Evolutionary conservation across 768 basidiomycete species (phyloP).

Genomic region (Trametes punicea): DNA sequence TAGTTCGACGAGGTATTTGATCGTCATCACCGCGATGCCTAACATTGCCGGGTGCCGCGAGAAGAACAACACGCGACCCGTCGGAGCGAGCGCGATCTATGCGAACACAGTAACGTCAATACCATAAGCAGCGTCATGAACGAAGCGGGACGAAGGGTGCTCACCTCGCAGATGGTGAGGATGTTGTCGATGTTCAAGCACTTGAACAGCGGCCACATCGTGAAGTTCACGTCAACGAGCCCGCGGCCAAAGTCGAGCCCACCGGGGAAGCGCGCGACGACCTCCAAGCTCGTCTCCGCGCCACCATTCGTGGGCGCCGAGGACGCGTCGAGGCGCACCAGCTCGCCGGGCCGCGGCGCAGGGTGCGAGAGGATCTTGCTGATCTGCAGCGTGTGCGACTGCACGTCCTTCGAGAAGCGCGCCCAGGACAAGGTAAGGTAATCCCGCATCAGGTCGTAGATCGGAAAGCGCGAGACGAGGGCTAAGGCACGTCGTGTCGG

Average conservation of each 20-base stretch:
- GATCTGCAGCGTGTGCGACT: slow-evolving; percentile 87
- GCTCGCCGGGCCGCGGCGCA: slow-evolving; percentile 81
- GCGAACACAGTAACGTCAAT: background rate
- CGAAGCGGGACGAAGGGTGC: slow-evolving; percentile 9
- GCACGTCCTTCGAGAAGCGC: slow-evolving; percentile 90
- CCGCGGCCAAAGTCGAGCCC: slow-evolving; percentile 90
- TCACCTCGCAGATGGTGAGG: slow-evolving; percentile 85
- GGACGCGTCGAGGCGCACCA: slow-evolving; percentile 83
- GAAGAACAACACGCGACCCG: slow-evolving; percentile 83
- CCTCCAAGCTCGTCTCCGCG: slow-evolving; percentile 60
- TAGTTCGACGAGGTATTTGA: slow-evolving; percentile 89
- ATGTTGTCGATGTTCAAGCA: slow-evolving; percentile 92
- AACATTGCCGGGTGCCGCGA: slow-evolving; percentile 91
- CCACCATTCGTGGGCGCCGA: slow-evolving; percentile 49
- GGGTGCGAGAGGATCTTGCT: slow-evolving; percentile 86
- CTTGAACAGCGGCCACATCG: slow-evolving; percentile 96
- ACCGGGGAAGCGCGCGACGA: slow-evolving; percentile 89
- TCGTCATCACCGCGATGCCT: slow-evolving; percentile 84
- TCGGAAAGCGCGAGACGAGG: slow-evolving; percentile 86
- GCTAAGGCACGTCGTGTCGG: slow-evolving; percentile 39
- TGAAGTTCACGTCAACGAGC: slow-evolving; percentile 90
- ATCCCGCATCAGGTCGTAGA: slow-evolving; percentile 94
- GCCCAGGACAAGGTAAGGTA: slow-evolving; percentile 96
- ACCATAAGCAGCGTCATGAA: background rate
- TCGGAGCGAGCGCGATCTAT: slow-evolving; percentile 82